Conservation (phyloP, 2,329 filamentous ascomycete genomes). For the Alternaria gaisen region DNA sequence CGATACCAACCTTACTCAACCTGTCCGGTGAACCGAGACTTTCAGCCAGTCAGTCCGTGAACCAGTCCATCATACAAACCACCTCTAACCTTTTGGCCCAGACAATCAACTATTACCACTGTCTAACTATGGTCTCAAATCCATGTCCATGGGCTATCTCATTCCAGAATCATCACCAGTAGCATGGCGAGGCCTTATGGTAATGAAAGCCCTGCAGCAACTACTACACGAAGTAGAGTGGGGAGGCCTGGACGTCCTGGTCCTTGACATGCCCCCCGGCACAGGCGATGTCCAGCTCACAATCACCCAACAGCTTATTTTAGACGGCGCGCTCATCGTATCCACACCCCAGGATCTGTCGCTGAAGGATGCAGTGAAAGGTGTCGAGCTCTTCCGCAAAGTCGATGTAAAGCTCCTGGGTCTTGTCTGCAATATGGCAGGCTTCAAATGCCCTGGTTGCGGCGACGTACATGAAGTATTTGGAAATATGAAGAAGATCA, state of each 20-base stretch:
- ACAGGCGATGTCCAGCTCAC: slow-evolving; percentile 96
- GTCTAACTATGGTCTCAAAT: slow-evolving; percentile 94
- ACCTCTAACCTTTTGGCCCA: slow-evolving; percentile 44
- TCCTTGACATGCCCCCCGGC: slow-evolving; percentile 90
- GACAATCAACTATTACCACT: slow-evolving; percentile 85
- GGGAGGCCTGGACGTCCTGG: slow-evolving; percentile 86
- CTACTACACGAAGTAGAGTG: slow-evolving; percentile 95
- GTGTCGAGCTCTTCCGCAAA: slow-evolving; percentile 91
- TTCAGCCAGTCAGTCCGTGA: slow-evolving; percentile 68
- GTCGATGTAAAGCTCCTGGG: slow-evolving; percentile 82
- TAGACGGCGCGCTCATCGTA: slow-evolving; percentile 87
- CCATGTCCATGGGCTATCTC: slow-evolving; percentile 98
- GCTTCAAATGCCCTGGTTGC: slow-evolving; percentile 62
- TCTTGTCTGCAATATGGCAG: slow-evolving; percentile 67
- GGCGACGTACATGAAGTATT: slow-evolving; percentile 46
- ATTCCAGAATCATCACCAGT: slow-evolving; percentile 82
- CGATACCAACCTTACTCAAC: slow-evolving; percentile 88
- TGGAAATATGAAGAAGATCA: slow-evolving; percentile 75
- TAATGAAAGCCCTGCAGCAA: slow-evolving; percentile 96
- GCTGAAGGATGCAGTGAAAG: slow-evolving; percentile 89
- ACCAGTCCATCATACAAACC: background rate
- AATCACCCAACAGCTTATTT: slow-evolving; percentile 92
- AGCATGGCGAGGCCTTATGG: slow-evolving; percentile 96
- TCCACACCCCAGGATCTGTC: slow-evolving; percentile 94
- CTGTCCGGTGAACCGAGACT: slow-evolving; percentile 80